These are phyloP conservation scores for Didymella pomorum DNA, from an alignment of 2,329 filamentous ascomycete species.

Conservation along the genomic window DNA sequence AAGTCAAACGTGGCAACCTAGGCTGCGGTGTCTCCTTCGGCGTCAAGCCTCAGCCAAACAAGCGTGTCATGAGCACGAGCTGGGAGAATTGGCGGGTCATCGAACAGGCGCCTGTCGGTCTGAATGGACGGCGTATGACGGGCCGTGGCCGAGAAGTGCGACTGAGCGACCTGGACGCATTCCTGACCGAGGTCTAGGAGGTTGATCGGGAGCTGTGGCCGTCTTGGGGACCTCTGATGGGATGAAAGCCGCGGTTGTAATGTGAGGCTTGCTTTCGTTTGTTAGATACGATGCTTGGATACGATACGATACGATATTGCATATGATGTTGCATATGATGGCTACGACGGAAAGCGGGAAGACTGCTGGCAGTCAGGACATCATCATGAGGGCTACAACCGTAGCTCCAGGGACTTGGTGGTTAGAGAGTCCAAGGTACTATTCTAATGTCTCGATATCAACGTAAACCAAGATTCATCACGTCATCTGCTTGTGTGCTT, in stretches of 20 bases:
- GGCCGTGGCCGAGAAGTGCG: slow-evolving; percentile 11
- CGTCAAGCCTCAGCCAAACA: slow-evolving; percentile 27
- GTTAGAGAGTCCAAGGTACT: slow-evolving; percentile 19
- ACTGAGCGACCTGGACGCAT: slow-evolving; percentile 17
- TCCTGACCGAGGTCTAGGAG: slow-evolving; percentile 18
- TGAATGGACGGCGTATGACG: slow-evolving; percentile 4
- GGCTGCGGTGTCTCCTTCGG: slow-evolving; percentile 28
- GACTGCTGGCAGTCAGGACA: slow-evolving; percentile 21
- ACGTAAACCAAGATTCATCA: slow-evolving; percentile 5
- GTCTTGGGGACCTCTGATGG: neutral
- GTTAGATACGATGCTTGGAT: slow-evolving; percentile 3
- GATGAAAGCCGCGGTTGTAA: neutral
- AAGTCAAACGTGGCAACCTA: slow-evolving; percentile 26
- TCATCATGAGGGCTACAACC: slow-evolving; percentile 8
- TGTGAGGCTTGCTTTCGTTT: neutral
- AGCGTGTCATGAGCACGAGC: slow-evolving; percentile 33
- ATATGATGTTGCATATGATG: slow-evolving; percentile 20
- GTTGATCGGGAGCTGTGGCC: neutral
- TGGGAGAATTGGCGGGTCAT: slow-evolving; percentile 36
- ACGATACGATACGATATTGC: slow-evolving; percentile 7
- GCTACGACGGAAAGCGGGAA: slow-evolving; percentile 7
- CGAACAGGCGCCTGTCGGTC: slow-evolving; percentile 8
- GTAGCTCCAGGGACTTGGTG: slow-evolving; percentile 10
- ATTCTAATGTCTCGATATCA: slow-evolving; percentile 16
- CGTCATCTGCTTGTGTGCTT: no score